Percentiles rank a stretch among this genome's conserved stretches.
Evolutionary conservation across 768 basidiomycete genomes (phyloP).

Genomic region (Trametes punicea): DNA sequence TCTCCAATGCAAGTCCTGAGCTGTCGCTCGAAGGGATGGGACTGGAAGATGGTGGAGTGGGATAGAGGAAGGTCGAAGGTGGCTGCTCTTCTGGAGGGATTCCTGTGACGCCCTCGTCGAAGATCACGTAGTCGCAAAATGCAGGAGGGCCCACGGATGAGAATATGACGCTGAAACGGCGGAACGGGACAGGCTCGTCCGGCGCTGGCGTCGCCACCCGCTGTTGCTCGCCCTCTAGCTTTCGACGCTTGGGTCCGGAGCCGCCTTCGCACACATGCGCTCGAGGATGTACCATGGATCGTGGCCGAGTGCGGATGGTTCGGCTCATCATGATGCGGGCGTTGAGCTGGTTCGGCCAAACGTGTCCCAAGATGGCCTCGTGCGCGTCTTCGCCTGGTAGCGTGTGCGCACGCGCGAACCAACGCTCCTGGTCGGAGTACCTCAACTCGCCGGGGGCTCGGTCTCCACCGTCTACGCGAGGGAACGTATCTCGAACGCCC

Average conservation of each 20-base stretch:
- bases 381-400: constrained; percentile 58
- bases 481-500: constrained; percentile 40
- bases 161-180: constrained; percentile 77
- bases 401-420: constrained; percentile 68
- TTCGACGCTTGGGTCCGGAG: constrained; percentile 29
- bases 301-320: constrained; percentile 63
- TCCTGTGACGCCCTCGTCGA: constrained; percentile 50
- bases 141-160: constrained; percentile 55
- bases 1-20: neutral
- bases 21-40: neutral
- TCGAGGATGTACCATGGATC: constrained; percentile 34
- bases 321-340: constrained; percentile 78
- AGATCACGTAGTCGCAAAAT: constrained; percentile 76
- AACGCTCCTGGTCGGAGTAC: constrained; percentile 71
- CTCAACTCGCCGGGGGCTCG: constrained; percentile 39
- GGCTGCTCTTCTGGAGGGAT: constrained; percentile 11
- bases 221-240: constrained; percentile 19
- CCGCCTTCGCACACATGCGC: constrained; percentile 12
- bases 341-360: constrained; percentile 94
- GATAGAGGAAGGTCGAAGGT: constrained; percentile 8
- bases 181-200: constrained; percentile 49
- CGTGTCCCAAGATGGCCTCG: constrained; percentile 82
- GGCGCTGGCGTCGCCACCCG: neutral
- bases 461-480: constrained; percentile 20
- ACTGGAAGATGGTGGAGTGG: neutral